A percentile compares a stretch with the other conserved stretches of the same genome.
phyloP scores from a whole-genome alignment of 305 asterid genomes.

The Fraxinus sp. region DNA sequence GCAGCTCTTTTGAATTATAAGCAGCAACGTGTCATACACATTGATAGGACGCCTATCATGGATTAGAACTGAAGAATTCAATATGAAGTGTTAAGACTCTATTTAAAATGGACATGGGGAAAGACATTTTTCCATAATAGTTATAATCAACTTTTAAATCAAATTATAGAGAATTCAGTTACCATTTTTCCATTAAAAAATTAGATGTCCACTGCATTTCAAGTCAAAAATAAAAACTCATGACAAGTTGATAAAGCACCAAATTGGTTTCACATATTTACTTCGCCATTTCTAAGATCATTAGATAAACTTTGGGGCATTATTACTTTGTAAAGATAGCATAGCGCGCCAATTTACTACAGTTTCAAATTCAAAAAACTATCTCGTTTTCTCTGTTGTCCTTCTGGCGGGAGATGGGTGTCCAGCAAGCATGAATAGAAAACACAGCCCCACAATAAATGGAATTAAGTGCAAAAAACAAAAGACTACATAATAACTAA shows the following conservation, averaged over 20 bases:
- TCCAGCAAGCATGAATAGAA: conserved; percentile 8
- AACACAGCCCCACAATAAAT: conserved; percentile 2
- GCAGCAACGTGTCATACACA: not conserved
- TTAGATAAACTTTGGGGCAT: not conserved
- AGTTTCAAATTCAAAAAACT: not conserved
- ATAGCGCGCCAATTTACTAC: conserved; percentile 8
- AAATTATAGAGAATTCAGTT: conserved; percentile 13
- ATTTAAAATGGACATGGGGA: conserved; percentile 7
- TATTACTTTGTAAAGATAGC: not conserved
- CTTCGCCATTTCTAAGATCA: not conserved
- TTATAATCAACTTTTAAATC: conserved; percentile 9
- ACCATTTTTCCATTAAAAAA: conserved; percentile 1
- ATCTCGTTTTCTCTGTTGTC: not conserved
- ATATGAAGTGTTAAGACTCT: conserved; percentile 8
- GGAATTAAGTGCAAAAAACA: conserved; percentile 4
- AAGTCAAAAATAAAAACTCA: conserved; percentile 6
- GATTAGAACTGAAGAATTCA: conserved; percentile 15
- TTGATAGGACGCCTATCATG: not conserved
- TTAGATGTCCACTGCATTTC: conserved; percentile 9
- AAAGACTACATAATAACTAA: not conserved
- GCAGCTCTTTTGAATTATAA: not conserved
- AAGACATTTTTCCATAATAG: not conserved
- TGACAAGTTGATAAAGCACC: conserved; percentile 10
- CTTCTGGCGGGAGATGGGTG: not conserved
- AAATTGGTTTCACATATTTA: not conserved